Evolutionary conservation across 345 rosid species (phyloP), one percentile per base, ranked within the genome.

Genomic region (Lepidium didymum): DNA sequence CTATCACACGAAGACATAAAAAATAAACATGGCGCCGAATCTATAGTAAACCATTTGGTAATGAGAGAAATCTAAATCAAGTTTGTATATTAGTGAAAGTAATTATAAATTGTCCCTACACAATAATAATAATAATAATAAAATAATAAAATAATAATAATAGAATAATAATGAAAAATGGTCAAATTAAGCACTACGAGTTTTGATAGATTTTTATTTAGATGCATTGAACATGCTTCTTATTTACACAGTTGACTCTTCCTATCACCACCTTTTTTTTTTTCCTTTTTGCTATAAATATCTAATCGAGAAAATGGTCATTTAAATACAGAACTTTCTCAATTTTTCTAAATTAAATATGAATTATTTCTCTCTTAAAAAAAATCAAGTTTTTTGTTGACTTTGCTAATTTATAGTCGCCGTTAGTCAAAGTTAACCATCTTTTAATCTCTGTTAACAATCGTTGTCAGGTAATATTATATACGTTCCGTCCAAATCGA

Each of bases 161-260:
- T 19, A 53, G 33, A 61, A 42, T 31, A 34, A 41, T 37, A 62
- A 62, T 19, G n/a, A n/a, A n/a, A n/a, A 53, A 41, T 43, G 47
- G 69, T 62, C 62, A 62, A 70, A n/a, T n/a, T n/a, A n/a, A 70
- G 21, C 75, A 62, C 75, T 70, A 29, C 6, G 15, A 42, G 62
- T 35, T 52, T 54, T 33, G 34, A 40, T 71, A 62, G 69, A 62
- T 53, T 62, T 71, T 54, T 29, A 29, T 29, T 23, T 53, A 71
- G 75, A 71, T 71, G 68, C 69, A 71, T 62, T 71, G 75, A 66
- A 73, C 77, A 73, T 73, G 72, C 52, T 57, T 73, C 67, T 65
- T 56, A 56, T 64, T 21, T 19, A 65, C 42, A 45, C 37, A 66
- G 67, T 73, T 73, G 77, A 73, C 77, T 66, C 67, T 40, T 40